phyloP scores from a whole-genome alignment of 371 early-diverging fungal genomes.

The Enterocytospora artemiae region DNA sequence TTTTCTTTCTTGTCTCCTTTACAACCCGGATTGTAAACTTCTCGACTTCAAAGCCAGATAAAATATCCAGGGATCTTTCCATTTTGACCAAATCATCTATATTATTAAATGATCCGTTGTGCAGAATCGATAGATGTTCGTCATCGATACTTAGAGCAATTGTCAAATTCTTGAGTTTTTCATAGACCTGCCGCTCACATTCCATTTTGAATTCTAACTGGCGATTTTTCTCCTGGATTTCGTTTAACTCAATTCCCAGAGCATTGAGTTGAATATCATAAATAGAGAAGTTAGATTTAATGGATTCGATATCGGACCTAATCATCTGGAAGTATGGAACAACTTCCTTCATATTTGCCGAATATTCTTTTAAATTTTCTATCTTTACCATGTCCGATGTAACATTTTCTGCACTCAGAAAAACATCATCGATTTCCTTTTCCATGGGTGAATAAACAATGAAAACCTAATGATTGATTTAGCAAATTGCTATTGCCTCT shows the following conservation, averaged over 20 bases:
- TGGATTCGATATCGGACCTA: slow-evolving; percentile 6
- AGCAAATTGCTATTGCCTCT: too few relatives aligned
- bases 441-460: slow-evolving; percentile 30
- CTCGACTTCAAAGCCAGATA: slow-evolving; percentile 12
- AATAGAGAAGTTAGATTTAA: slow-evolving; percentile 14
- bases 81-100: slow-evolving; percentile 34
- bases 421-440: slow-evolving; percentile 43
- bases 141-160: slow-evolving; percentile 34
- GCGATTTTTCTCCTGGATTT: slow-evolving; percentile 37
- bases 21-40: slow-evolving; percentile 39
- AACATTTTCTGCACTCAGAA: not conserved
- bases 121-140: slow-evolving; percentile 30
- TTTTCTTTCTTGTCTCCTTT: slow-evolving; percentile 26
- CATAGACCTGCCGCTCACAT: slow-evolving; percentile 27
- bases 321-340: slow-evolving; percentile 21
- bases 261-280: slow-evolving; percentile 38
- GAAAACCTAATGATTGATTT: too few relatives aligned
- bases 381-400: slow-evolving; percentile 18
- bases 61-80: slow-evolving; percentile 22
- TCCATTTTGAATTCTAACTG: slow-evolving; percentile 36
- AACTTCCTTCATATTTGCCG: slow-evolving; percentile 6
- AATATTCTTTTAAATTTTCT: slow-evolving; percentile 13
- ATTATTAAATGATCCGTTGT: slow-evolving; percentile 28
- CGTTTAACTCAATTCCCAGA: slow-evolving; percentile 33
- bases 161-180: slow-evolving; percentile 27